Evolutionary conservation across 2,329 filamentous ascomycete genomes (phyloP), one percentile per base, ranked within the genome.

Genomic region (Celoporthe dispersa): DNA sequence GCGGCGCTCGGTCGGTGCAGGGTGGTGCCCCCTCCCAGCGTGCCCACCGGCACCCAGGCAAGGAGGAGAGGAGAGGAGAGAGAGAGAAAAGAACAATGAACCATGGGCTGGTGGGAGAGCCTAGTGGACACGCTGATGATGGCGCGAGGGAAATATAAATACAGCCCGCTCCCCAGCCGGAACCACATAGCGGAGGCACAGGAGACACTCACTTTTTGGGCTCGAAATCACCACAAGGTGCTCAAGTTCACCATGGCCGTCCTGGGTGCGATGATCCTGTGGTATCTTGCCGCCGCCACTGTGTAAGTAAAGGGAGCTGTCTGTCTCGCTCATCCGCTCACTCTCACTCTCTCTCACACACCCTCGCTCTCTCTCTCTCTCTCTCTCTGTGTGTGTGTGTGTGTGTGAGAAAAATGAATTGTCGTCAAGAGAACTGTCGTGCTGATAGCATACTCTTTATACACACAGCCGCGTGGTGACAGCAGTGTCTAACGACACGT

Each of bases 141-240:
- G 64, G 67, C 72, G 51, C 68, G 73, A 7, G 69, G 74, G 3
- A 72, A 70, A 39, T 75, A 79, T 73, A 75, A 73, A 68, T 80
- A 80, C 70, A 77, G 73, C 66, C 73, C 77, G 12, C 67, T 72
- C 60, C 64, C 61, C n/a, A 59, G 41, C 44, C 67, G 69, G 41
- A 67, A 71, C 48, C 73, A 69, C 2, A 74, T 70, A 31, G 67
- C 33, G 60, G 68, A 72, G 64, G 63, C 70, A n/a, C 59, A 68
- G 4, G 59, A 70, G 67, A 68, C 70, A 19, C 70, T 74, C 63
- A 72, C 75, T 53, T 73, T 71, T 48, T 70, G 71, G 69, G 69
- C 75, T 22, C 70, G 71, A n/a, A 69, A 69, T 37, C 72, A 71
- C 62, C 73, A 73, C 51, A 64, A 68, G 22, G 64, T 75, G 19